phyloP scores from a whole-genome alignment of 495 filamentous ascomycete genomes.

The Penicillium lagena region DNA sequence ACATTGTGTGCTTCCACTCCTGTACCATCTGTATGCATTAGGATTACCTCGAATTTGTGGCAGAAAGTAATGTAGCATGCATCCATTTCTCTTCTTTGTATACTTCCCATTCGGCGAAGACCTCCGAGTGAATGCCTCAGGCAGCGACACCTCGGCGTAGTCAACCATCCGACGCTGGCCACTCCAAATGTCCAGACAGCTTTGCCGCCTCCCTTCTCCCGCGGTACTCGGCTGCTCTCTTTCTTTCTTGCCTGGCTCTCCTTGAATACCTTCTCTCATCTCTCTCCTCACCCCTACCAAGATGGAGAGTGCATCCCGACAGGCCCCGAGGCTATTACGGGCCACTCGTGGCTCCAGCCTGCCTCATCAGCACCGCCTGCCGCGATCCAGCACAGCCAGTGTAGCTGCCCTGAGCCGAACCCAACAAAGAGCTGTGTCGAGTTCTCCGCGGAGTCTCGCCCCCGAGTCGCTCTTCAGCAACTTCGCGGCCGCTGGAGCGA shows the following conservation, averaged over 20 bases:
- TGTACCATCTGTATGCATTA: no score
- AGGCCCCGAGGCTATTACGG: slow-evolving; percentile 30
- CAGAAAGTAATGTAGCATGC: no score
- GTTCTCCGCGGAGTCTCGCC: slow-evolving; percentile 21
- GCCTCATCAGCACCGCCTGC: slow-evolving; percentile 15
- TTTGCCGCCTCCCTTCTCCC: slow-evolving; percentile 6
- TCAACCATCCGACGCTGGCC: no score
- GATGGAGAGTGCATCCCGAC: slow-evolving; percentile 38
- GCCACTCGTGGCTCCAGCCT: slow-evolving; percentile 15
- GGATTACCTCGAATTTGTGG: no score
- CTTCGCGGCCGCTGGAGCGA: slow-evolving; percentile 13
- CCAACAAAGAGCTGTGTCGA: slow-evolving; percentile 28
- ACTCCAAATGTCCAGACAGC: background rate
- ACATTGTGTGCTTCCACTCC: no score
- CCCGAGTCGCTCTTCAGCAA: slow-evolving; percentile 28
- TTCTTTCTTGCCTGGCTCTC: background rate
- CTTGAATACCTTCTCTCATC: background rate
- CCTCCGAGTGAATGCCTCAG: background rate
- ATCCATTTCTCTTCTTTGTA: no score
- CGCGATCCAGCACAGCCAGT: slow-evolving; percentile 6
- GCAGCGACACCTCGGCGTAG: no score
- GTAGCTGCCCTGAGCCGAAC: slow-evolving; percentile 17
- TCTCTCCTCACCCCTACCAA: slow-evolving; percentile 2
- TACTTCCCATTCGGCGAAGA: no score
- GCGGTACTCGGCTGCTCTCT: slow-evolving; percentile 5